Base-by-base conservation (phyloP, 768 basidiomycete species). In the Russula emetica region DNA sequence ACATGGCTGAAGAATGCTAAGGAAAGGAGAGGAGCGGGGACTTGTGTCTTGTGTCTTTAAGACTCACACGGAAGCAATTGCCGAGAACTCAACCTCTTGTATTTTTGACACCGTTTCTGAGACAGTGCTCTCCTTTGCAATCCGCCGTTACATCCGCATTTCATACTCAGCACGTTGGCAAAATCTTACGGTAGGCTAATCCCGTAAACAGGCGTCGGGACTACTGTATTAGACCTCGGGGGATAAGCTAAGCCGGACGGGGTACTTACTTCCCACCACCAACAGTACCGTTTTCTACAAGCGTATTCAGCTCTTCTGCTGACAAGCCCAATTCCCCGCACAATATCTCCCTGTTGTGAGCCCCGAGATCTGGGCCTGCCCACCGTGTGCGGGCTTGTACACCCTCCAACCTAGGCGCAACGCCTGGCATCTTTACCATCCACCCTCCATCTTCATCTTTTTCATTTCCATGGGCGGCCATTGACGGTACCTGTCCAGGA, bases 281-380 rank as follows among this genome's bases (percentile, higher is more conserved):
- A 8, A 55, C 53, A 0, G 34, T 55, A 22, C 34, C 53, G 1
- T 28, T 55, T 18, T 59, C 61, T 55, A 71, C 67, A 10, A 75
- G 66, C 34, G 44, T 36, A 5, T 36, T 53, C 24, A 75, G 62
- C 56, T 75, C 73, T 3, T 69, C 70, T 11, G 65, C 67, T 0
- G 69, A 60, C 3, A 76, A 55, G 2, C 72, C 74, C 26, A 76
- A 65, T 56, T 73, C 70, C 1, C 64, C 70, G 24, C 70, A 55
- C 10, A 76, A 61, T 45, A 76, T 73, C 63, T 76, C 75, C n/a
- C 66, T 67, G 58, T 72, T 75, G 53, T 76, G 74, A 30, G 71
- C 72, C 4, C 87, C 87, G n/a, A 88, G 74, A 64, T 86, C 78
- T 2, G 86, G 87, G 0, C 86, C 87, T 30, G 85, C 86, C 86